phyloP scores from a whole-genome alignment of 2,329 filamentous ascomycete species.

The Epichloe uncinata region DNA sequence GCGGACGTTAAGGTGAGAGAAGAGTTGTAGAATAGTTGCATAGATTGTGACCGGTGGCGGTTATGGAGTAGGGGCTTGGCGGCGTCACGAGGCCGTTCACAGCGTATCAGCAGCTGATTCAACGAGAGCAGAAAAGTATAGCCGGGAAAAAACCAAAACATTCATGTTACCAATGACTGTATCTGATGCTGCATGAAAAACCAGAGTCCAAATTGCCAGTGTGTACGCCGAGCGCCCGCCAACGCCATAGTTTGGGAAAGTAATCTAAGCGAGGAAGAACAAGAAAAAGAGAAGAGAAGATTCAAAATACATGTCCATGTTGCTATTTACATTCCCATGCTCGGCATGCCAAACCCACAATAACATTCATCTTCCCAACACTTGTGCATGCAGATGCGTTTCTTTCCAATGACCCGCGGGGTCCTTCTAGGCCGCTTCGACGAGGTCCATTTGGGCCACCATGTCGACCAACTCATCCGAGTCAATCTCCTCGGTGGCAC shows the following conservation, averaged over 20 bases:
- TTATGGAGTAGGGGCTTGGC: not conserved
- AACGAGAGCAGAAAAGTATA: not conserved
- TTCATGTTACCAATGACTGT: not conserved
- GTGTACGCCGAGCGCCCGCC: too few species aligned
- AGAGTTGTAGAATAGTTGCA: not conserved
- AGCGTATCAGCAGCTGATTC: not conserved
- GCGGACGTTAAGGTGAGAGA: conserved; percentile 1
- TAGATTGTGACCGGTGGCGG: not conserved
- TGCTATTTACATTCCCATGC: too few species aligned
- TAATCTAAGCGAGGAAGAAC: not conserved
- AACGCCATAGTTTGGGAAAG: too few species aligned
- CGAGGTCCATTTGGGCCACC: conserved; percentile 9
- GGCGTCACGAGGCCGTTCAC: not conserved
- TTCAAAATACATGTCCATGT: not conserved
- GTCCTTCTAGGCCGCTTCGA: conserved; percentile 9
- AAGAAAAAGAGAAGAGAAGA: not conserved
- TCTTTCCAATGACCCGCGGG: conserved; percentile 15
- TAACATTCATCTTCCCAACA: too few species aligned
- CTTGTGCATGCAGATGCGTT: conserved; percentile 4
- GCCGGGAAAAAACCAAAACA: not conserved
- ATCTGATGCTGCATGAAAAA: too few species aligned
- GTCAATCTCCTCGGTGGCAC: conserved; percentile 14
- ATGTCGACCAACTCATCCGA: conserved; percentile 12
- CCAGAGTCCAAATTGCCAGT: too few species aligned
- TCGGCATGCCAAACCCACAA: too few species aligned